Evolutionary conservation across 1,139 yeast genomes (phyloP).

Genomic region (Yamadazyma diospyri): DNA sequence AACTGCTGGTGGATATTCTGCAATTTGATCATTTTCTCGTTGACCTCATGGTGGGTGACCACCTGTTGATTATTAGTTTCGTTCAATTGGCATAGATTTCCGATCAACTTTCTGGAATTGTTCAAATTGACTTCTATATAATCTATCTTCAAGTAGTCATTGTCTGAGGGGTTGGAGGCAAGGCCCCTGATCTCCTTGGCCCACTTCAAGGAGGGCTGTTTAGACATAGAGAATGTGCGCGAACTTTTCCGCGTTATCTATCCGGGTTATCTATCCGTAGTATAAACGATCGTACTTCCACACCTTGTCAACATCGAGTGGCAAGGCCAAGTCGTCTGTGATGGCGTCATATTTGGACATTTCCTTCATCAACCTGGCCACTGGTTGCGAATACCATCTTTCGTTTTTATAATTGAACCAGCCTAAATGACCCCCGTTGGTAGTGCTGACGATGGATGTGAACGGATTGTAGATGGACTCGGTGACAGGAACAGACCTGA

Average conservation of each 20-base stretch:
- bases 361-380: slow-evolving; percentile 32
- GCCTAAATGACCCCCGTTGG: slow-evolving; percentile 81
- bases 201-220: slow-evolving; percentile 25
- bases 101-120: slow-evolving; percentile 40
- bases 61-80: slow-evolving; percentile 19
- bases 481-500: slow-evolving; percentile 50
- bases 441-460: slow-evolving; percentile 61
- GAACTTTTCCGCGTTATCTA: too few species aligned
- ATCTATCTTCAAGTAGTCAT: slow-evolving; percentile 40
- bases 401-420: slow-evolving; percentile 50
- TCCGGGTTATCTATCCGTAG: too few species aligned
- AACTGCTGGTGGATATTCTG: slow-evolving; percentile 24
- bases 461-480: slow-evolving; percentile 70
- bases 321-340: slow-evolving; percentile 20
- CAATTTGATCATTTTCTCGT: slow-evolving; percentile 27
- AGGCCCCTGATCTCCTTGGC: slow-evolving; percentile 33
- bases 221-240: slow-evolving; percentile 4
- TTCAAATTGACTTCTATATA: slow-evolving; percentile 45
- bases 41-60: slow-evolving; percentile 20
- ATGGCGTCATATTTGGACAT: slow-evolving; percentile 25
- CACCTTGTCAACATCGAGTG: slow-evolving; percentile 23
- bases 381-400: slow-evolving; percentile 52
- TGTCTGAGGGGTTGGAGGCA: slow-evolving; percentile 35
- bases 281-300: slow-evolving; percentile 32
- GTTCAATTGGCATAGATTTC: slow-evolving; percentile 26